These are phyloP conservation scores for Schizopora paradoxa DNA, from an alignment of 1,284 basidiomycete species.

Conservation along the genomic window DNA sequence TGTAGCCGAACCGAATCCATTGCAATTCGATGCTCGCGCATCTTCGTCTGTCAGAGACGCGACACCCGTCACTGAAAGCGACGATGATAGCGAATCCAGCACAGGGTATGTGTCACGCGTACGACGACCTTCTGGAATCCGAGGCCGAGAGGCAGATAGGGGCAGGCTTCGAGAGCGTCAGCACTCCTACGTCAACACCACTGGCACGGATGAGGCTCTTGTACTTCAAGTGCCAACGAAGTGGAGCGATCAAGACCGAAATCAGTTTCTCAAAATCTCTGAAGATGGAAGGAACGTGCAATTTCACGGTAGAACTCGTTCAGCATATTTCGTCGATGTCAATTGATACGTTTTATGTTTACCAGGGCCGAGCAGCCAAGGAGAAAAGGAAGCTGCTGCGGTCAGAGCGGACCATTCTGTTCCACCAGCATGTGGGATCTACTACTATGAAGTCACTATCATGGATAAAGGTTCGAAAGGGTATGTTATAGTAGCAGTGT, in stretches of 20 bases:
- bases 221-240: slow-evolving; percentile 63
- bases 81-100: slow-evolving; percentile 55
- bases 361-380: slow-evolving; percentile 46
- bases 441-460: slow-evolving; percentile 87
- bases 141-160: slow-evolving; percentile 9
- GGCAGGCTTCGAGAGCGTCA: slow-evolving; percentile 17
- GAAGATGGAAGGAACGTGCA: slow-evolving; percentile 66
- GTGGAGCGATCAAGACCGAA: slow-evolving; percentile 68
- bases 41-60: slow-evolving; percentile 19
- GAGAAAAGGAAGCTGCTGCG: slow-evolving; percentile 78
- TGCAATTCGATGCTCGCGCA: slow-evolving; percentile 24
- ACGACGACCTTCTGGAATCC: slow-evolving; percentile 20
- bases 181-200: slow-evolving; percentile 4
- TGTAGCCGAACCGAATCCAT: slow-evolving; percentile 22
- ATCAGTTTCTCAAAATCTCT: slow-evolving; percentile 54
- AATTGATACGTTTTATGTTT: slow-evolving; percentile 6
- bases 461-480: slow-evolving; percentile 73
- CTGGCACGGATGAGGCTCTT: slow-evolving; percentile 11
- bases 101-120: slow-evolving; percentile 25
- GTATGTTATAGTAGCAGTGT: slow-evolving; percentile 34
- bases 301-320: slow-evolving; percentile 45
- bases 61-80: slow-evolving; percentile 45
- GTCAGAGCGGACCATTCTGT: slow-evolving; percentile 70
- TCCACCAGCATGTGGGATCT: slow-evolving; percentile 78
- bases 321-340: neutral